Evolutionary conservation across 129 eudicot genomes (phyloP), one percentile per base, ranked within the genome.

Genomic region (Cynara cardunculus): DNA sequence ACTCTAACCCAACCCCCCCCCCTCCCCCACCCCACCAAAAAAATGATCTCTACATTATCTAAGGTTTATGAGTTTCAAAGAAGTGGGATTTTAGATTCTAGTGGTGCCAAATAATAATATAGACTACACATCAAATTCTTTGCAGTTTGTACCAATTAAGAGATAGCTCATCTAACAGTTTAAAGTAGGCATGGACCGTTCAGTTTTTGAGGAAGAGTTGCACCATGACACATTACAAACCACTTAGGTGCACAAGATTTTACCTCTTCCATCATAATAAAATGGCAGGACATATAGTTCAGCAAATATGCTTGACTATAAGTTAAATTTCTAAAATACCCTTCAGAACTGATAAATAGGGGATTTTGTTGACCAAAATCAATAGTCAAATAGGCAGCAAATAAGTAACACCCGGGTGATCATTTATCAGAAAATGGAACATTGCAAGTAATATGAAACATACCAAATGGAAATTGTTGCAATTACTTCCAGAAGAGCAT

Each of bases 291-390:
- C 24, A 56, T 24, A n/a, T 56, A 18, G 65, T 0, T 4, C 65
- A 18, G 4, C 6, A 56, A 3, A 56, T 16, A 56, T 25, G 21
- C 14, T 68, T 67, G 71, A 26, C 19, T 68, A 14, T 16, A 35
- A 6, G 41, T 69, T 32, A 69, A 26, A 69, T 66, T 24, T 7
- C 72, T 56, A 32, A 75, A 46, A 56, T 16, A 13, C 70, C 79
- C 70, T 75, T 75, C 30, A 59, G 22, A 9, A 56, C 14, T 74
- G 41, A 75, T 18, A 53, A 16, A 39, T 39, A 11, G 78, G 18
- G 24, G 25, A 25, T 31, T 39, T 74, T 26, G 41, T 53, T 75
- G 79, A 30, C 28, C 79, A 75, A 46, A 56, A 26, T 19, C 78
- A 28, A 56, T 19, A 27, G 8, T 25, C 44, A n/a, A 72, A 22